Evolutionary conservation across 1,284 basidiomycete species (phyloP).

Genomic region (Thecaphora thlaspeos): DNA sequence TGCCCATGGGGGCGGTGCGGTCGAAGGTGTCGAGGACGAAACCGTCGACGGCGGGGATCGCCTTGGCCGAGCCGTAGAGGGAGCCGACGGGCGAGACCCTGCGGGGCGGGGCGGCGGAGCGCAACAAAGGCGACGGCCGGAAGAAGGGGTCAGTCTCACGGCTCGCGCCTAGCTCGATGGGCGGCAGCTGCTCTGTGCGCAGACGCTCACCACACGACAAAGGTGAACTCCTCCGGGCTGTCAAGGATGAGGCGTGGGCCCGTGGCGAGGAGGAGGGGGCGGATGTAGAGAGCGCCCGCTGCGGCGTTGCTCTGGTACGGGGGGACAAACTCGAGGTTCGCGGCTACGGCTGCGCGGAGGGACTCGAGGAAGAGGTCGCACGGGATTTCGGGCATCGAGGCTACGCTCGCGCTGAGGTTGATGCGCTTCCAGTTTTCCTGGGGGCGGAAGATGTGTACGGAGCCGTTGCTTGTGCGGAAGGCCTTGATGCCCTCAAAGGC

Average conservation of each 20-base stretch:
- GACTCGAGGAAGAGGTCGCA: conserved; percentile 47
- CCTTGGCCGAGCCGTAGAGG: conserved; percentile 55
- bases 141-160: too few relatives aligned
- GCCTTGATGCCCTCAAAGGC: conserved; percentile 58
- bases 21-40: conserved; percentile 57
- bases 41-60: conserved; percentile 56
- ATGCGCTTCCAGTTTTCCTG: conserved; percentile 54
- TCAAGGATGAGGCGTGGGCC: conserved; percentile 51
- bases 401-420: conserved; percentile 50
- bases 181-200: too few relatives aligned
- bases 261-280: conserved; percentile 52
- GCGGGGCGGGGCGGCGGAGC: neutral
- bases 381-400: conserved; percentile 53
- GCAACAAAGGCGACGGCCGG: neutral
- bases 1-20: conserved; percentile 55
- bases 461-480: conserved; percentile 40
- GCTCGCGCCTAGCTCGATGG: too few relatives aligned
- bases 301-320: conserved; percentile 49
- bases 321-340: conserved; percentile 57
- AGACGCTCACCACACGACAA: conserved; percentile 53
- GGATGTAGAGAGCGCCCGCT: conserved; percentile 48
- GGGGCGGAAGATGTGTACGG: conserved; percentile 57
- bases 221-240: conserved; percentile 56
- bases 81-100: conserved; percentile 55
- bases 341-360: conserved; percentile 49